Conservation (phyloP, 352 stramenopile genomes). For the Globisporangium cystogenes region DNA sequence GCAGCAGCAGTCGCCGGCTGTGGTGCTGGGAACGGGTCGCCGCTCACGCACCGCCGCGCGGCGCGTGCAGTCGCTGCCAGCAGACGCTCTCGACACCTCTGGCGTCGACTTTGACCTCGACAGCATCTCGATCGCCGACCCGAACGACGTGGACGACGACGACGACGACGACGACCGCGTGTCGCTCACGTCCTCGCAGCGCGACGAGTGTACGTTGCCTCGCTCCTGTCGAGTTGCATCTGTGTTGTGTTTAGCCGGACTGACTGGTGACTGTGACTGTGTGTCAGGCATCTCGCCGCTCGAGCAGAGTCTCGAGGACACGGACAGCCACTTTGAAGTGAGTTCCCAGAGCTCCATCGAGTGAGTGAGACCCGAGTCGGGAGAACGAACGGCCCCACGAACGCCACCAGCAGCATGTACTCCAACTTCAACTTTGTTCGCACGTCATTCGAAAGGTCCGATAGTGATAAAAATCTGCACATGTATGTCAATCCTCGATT, state of each 20-base stretch:
- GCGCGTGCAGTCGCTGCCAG: constrained; percentile 53
- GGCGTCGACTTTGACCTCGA: constrained; percentile 75
- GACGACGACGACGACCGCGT: constrained; percentile 56
- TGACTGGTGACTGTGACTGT: constrained; percentile 4
- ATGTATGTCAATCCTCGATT: too few relatives aligned
- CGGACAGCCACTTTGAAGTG: constrained; percentile 77
- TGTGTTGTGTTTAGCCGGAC: constrained; percentile 2
- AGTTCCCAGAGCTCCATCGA: constrained; percentile 74
- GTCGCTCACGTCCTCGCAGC: constrained; percentile 68
- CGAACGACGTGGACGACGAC: constrained; percentile 33
- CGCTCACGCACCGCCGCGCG: constrained; percentile 25
- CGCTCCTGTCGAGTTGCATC: neutral
- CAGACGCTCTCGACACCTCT: constrained; percentile 45
- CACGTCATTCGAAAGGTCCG: too few relatives aligned
- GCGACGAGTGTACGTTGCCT: constrained; percentile 56
- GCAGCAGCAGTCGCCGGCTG: neutral
- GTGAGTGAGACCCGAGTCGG: constrained; percentile 7
- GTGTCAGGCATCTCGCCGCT: constrained; percentile 75
- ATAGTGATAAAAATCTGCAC: too few relatives aligned
- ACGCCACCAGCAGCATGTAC: neutral
- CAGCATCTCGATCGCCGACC: constrained; percentile 69
- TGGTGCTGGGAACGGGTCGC: neutral
- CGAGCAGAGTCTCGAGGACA: constrained; percentile 70
- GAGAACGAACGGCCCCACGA: too few relatives aligned
- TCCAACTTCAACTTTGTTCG: constrained; percentile 12